These are phyloP conservation scores for Jacaranda copaia DNA, from an alignment of 257 asterid genomes.

Conservation along the genomic window DNA sequence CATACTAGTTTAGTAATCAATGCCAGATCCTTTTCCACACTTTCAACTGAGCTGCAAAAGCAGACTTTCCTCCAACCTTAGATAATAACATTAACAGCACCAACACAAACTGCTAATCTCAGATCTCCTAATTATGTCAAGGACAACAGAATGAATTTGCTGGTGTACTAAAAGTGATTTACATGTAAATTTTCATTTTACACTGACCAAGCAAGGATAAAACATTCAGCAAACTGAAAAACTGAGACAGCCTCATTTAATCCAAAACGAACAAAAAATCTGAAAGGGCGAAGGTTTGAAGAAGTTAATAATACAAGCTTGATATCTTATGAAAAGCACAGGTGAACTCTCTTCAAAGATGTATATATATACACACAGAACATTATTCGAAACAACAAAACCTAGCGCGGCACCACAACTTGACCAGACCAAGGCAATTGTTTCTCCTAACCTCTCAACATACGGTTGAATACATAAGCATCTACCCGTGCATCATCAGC, in stretches of 20 bases:
- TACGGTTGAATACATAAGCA: constrained; percentile 61
- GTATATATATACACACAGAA: constrained; percentile 47
- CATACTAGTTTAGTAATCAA: no score
- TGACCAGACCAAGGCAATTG: not conserved
- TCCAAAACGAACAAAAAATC: constrained; percentile 31
- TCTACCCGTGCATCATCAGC: constrained; percentile 75
- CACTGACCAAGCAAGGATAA: not conserved
- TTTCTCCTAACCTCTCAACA: constrained; percentile 63
- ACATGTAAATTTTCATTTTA: no score
- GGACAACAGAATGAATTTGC: no score
- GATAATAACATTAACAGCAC: no score
- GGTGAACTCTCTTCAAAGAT: constrained; percentile 39
- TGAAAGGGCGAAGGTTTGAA: constrained; percentile 17
- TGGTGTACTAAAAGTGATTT: no score
- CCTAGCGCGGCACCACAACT: constrained; percentile 37
- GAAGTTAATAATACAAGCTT: constrained; percentile 41
- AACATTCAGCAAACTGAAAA: not conserved
- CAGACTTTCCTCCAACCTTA: no score
- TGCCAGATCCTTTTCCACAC: no score
- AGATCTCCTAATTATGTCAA: no score
- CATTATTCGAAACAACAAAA: constrained; percentile 56
- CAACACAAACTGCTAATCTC: no score
- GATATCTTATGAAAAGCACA: constrained; percentile 31
- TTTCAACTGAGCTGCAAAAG: no score
- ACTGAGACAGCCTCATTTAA: constrained; percentile 19